A percentile compares a stretch with the other conserved stretches of the same genome.
Conservation (phyloP, 495 filamentous ascomycete species). For the Ramalina intermedia region DNA sequence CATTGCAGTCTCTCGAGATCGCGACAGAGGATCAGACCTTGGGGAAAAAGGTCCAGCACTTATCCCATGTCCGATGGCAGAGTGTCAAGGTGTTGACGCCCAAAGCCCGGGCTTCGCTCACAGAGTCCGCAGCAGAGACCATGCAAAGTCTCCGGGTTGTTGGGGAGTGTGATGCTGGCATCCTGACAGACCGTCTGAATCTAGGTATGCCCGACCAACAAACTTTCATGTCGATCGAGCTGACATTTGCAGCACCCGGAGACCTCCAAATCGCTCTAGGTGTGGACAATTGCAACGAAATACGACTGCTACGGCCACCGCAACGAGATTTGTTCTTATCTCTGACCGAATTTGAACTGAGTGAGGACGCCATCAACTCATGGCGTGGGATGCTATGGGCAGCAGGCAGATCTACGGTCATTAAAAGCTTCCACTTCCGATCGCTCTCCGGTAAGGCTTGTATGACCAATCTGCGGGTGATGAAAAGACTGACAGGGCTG, state of each 20-base stretch:
- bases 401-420: constrained; percentile 21
- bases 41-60: not conserved
- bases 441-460: constrained; percentile 15
- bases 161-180: constrained; percentile 49
- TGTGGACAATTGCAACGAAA: constrained; percentile 38
- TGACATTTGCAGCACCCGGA: constrained; percentile 36
- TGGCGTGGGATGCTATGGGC: constrained; percentile 40
- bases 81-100: constrained; percentile 28
- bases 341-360: constrained; percentile 46
- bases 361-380: constrained; percentile 39
- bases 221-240: not conserved
- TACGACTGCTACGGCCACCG: constrained; percentile 47
- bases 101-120: not conserved
- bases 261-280: constrained; percentile 52
- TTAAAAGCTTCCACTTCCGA: constrained; percentile 40
- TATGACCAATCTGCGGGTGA: no score
- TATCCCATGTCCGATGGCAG: constrained; percentile 23
- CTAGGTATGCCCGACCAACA: constrained; percentile 28
- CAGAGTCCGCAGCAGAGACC: constrained; percentile 28
- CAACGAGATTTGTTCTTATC: constrained; percentile 57
- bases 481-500: not conserved
- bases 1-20: not conserved
- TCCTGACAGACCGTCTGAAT: constrained; percentile 60
- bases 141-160: constrained; percentile 58
- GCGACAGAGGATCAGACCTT: not conserved